Evolutionary conservation across 2,329 filamentous ascomycete species (phyloP).

Genomic region (Penicillium decumbens): DNA sequence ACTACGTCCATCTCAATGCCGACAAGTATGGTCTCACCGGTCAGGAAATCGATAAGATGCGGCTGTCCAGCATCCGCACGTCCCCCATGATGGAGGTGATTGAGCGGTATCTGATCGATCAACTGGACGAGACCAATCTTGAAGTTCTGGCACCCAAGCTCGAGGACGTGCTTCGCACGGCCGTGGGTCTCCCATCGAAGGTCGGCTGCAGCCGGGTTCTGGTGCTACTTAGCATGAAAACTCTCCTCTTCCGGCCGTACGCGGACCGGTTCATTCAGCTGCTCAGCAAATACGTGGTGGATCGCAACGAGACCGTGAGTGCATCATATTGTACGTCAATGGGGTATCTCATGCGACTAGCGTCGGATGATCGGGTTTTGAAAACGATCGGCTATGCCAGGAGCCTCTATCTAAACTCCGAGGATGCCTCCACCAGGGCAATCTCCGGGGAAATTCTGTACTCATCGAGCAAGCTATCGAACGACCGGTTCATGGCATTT

Average conservation of each 20-base stretch:
- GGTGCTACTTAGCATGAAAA: slow-evolving; percentile 75
- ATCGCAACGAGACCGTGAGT: slow-evolving; percentile 90
- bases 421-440: slow-evolving; percentile 69
- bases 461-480: slow-evolving; percentile 77
- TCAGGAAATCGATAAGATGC: slow-evolving; percentile 83
- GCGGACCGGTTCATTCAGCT: slow-evolving; percentile 71
- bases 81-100: slow-evolving; percentile 92
- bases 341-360: slow-evolving; percentile 72
- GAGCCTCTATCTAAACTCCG: slow-evolving; percentile 72
- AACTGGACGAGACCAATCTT: slow-evolving; percentile 75
- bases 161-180: slow-evolving; percentile 73
- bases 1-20: slow-evolving; percentile 87
- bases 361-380: slow-evolving; percentile 56
- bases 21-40: slow-evolving; percentile 77
- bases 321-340: slow-evolving; percentile 80
- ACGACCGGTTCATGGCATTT: slow-evolving; percentile 78
- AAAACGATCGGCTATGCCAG: slow-evolving; percentile 54
- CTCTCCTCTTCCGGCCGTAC: slow-evolving; percentile 67
- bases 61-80: slow-evolving; percentile 72
- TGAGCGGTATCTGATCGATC: slow-evolving; percentile 73
- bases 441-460: slow-evolving; percentile 79
- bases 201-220: slow-evolving; percentile 83
- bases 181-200: slow-evolving; percentile 89
- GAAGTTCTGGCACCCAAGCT: slow-evolving; percentile 65
- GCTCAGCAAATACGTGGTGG: slow-evolving; percentile 75